Percentiles rank a stretch among this genome's conserved stretches.
phyloP scores from a whole-genome alignment of 257 asterid genomes.

The Fraxinus excelsior region DNA sequence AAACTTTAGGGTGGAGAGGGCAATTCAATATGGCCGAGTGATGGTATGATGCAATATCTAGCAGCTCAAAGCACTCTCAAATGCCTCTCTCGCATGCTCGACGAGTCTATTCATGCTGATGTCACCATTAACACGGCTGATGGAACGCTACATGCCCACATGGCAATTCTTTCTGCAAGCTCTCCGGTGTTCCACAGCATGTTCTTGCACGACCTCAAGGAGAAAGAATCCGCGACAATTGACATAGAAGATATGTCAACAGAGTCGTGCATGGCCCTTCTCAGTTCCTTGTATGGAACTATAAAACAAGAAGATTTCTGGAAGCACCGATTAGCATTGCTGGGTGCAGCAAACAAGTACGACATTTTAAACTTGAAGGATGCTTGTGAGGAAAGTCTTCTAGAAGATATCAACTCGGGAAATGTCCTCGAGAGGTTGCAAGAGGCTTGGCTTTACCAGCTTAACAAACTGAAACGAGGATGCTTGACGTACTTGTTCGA shows the following conservation, averaged over 20 bases:
- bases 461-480: conserved; percentile 74
- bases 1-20: conserved; percentile 70
- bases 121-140: conserved; percentile 79
- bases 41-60: conserved; percentile 48
- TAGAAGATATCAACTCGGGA: conserved; percentile 80
- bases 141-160: conserved; percentile 73
- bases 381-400: conserved; percentile 83
- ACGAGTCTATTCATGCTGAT: conserved; percentile 72
- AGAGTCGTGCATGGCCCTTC: conserved; percentile 80
- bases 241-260: conserved; percentile 81
- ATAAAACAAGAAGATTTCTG: conserved; percentile 82
- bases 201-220: conserved; percentile 85
- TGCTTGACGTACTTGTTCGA: conserved; percentile 84
- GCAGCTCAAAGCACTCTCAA: conserved; percentile 65
- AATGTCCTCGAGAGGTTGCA: conserved; percentile 93
- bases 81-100: conserved; percentile 82
- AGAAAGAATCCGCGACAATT: conserved; percentile 81
- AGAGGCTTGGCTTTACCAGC: conserved; percentile 96
- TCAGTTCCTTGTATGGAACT: conserved; percentile 76
- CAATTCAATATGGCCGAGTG: conserved; percentile 72
- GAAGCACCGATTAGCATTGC: conserved; percentile 82
- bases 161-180: conserved; percentile 79
- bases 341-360: conserved; percentile 88
- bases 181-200: conserved; percentile 92
- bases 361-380: conserved; percentile 74